Conservation (phyloP, 2,329 filamentous ascomycete species). For the Colletotrichum coccodes region DNA sequence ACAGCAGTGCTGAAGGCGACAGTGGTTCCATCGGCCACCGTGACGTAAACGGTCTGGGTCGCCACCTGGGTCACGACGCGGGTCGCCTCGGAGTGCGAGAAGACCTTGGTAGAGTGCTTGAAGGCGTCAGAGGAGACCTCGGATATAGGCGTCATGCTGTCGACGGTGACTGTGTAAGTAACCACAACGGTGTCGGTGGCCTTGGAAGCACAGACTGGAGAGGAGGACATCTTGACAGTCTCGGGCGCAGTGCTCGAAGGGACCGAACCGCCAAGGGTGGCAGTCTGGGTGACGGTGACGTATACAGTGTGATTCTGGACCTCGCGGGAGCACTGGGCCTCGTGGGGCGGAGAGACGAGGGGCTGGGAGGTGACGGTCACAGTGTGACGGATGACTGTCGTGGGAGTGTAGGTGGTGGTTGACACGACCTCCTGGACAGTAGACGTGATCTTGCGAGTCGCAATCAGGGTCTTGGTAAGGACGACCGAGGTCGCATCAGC, state of each 20-base stretch:
- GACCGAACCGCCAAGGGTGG: conserved; percentile 7
- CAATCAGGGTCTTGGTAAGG: conserved; percentile 26
- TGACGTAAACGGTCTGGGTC: conserved; percentile 24
- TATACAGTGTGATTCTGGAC: conserved; percentile 26
- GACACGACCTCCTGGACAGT: conserved; percentile 12
- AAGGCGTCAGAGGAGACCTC: background rate
- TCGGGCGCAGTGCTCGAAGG: conserved; percentile 5
- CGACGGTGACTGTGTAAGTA: conserved; percentile 29
- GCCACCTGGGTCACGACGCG: conserved; percentile 11
- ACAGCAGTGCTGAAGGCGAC: conserved; percentile 21
- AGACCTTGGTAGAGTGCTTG: conserved; percentile 1
- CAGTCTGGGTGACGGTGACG: conserved; percentile 31
- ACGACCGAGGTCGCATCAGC: conserved; percentile 13
- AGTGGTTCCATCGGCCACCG: conserved; percentile 20
- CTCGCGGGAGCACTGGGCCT: conserved; percentile 14
- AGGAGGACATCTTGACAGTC: background rate
- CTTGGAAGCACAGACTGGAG: background rate
- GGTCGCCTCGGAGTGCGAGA: conserved; percentile 8
- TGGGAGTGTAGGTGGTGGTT: conserved; percentile 22
- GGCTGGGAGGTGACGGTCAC: background rate
- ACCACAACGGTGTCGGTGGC: conserved; percentile 18
- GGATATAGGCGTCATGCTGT: conserved; percentile 11
- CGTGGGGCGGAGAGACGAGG: background rate
- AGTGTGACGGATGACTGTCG: conserved; percentile 4
- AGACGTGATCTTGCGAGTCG: conserved; percentile 9